Percentiles rank a stretch among this genome's conserved stretches.
phyloP scores from a whole-genome alignment of 2,329 filamentous ascomycete genomes.

The Claviceps africana region DNA sequence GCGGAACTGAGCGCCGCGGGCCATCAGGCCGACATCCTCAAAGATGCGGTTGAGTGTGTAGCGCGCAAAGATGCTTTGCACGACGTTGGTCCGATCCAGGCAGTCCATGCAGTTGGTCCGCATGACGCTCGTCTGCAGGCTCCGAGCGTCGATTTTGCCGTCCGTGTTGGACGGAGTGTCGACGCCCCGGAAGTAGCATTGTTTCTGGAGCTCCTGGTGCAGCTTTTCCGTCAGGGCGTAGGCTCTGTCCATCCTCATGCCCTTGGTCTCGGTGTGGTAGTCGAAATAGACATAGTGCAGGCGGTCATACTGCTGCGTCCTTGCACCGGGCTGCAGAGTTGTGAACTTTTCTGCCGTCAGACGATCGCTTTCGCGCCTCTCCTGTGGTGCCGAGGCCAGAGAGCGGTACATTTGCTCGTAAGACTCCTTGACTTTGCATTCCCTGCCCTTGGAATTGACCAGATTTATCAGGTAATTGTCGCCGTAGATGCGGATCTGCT shows the following conservation, averaged over 20 bases:
- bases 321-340: constrained; percentile 51
- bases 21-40: constrained; percentile 66
- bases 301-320: constrained; percentile 55
- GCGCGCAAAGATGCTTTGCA: constrained; percentile 91
- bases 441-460: constrained; percentile 90
- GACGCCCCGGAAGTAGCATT: constrained; percentile 85
- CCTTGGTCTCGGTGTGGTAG: constrained; percentile 96
- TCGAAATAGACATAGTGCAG: constrained; percentile 98
- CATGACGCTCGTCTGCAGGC: constrained; percentile 76
- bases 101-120: constrained; percentile 99
- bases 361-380: constrained; percentile 50
- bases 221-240: constrained; percentile 75
- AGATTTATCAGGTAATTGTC: constrained; percentile 96
- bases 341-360: constrained; percentile 68
- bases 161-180: constrained; percentile 62
- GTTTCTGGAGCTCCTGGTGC: constrained; percentile 57
- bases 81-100: constrained; percentile 90
- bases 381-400: constrained; percentile 54
- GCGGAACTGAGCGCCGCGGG: constrained; percentile 61
- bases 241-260: constrained; percentile 82
- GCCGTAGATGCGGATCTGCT: constrained; percentile 86
- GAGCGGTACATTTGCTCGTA: constrained; percentile 82
- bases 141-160: constrained; percentile 65
- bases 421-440: constrained; percentile 76
- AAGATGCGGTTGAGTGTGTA: constrained; percentile 83